Conservation (phyloP, 306 rosid genomes). For the Lagenaria siceraria region DNA sequence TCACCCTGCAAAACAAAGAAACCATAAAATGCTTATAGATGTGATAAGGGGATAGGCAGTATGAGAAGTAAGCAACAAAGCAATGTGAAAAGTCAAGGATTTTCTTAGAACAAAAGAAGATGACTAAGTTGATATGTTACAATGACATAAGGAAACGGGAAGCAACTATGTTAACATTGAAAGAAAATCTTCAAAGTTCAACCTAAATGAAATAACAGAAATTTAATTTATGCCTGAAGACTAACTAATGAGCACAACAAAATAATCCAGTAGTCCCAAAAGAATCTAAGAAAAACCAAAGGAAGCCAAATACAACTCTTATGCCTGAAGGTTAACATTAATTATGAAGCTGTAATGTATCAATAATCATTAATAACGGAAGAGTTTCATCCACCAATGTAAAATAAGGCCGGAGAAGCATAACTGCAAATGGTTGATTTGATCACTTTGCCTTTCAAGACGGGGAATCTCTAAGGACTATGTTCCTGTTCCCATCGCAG, state of each 20-base stretch:
- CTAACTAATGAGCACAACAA: too few relatives aligned
- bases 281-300: too few relatives aligned
- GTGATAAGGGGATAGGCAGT: background rate
- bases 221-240: background rate
- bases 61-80: background rate
- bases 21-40: background rate
- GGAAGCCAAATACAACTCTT: too few relatives aligned
- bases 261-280: too few relatives aligned
- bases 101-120: background rate
- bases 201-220: background rate
- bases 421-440: background rate
- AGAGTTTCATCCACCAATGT: background rate
- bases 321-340: background rate
- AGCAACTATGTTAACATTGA: background rate
- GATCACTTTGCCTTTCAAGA: background rate
- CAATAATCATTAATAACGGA: background rate
- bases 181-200: background rate
- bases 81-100: background rate
- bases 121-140: background rate
- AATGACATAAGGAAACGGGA: background rate
- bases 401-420: background rate
- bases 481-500: background rate
- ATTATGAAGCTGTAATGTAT: background rate
- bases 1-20: slow-evolving; percentile 59
- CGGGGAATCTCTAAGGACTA: background rate